phyloP scores from a whole-genome alignment of 176 grass and related monocot species.

The Carex myosuroides region DNA sequence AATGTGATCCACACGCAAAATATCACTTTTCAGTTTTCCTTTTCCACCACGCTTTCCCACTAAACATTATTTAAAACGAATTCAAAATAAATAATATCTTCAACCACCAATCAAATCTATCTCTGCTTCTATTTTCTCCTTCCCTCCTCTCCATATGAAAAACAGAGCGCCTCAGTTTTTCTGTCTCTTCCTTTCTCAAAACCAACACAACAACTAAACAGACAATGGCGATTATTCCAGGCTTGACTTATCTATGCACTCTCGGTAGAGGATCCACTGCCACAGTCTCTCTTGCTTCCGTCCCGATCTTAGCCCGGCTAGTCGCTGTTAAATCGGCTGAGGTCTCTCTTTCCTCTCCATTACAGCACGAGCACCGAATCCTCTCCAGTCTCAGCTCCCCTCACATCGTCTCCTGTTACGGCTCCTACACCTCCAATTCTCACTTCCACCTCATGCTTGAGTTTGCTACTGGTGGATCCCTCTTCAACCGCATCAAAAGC shows the following conservation, averaged over 20 bases:
- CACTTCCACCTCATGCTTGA: conserved; percentile 60
- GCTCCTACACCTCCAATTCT: conserved; percentile 8
- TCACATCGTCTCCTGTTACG: conserved; percentile 62
- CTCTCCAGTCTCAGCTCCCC: conserved; percentile 41
- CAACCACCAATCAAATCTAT: neutral
- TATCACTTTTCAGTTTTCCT: neutral
- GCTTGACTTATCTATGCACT: neutral
- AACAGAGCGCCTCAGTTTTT: neutral
- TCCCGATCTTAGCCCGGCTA: conserved; percentile 29
- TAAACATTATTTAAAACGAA: neutral
- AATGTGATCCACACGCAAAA: neutral
- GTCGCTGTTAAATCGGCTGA: conserved; percentile 58
- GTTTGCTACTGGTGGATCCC: conserved; percentile 59
- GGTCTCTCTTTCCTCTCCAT: neutral
- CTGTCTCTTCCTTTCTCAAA: neutral
- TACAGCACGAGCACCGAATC: conserved; percentile 11
- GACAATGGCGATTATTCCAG: neutral
- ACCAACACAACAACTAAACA: neutral
- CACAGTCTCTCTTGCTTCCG: conserved; percentile 25
- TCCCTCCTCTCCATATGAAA: neutral
- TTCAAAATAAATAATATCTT: too few relatives aligned
- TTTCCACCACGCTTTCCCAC: neutral
- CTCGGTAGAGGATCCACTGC: conserved; percentile 11
- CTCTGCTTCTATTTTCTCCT: neutral
- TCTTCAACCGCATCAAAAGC: conserved; percentile 32